Conservation (phyloP, 306 rosid species). For the Inga leiocalycina region DNA sequence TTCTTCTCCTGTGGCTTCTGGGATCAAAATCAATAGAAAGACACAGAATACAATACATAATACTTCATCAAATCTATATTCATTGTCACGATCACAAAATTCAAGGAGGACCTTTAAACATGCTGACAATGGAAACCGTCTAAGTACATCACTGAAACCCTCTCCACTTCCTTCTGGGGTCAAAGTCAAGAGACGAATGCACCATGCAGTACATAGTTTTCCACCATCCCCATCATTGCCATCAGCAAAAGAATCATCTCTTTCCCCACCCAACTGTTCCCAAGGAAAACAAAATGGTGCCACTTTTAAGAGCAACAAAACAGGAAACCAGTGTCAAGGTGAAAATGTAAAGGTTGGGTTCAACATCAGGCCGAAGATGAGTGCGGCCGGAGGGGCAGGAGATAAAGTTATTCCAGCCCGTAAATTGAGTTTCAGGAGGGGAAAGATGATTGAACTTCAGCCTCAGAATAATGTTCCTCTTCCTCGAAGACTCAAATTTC, state of each 20-base stretch:
- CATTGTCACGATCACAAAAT: conserved; percentile 32
- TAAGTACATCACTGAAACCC: conserved; percentile 13
- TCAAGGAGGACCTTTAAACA: conserved; percentile 45
- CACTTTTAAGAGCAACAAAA: conserved; percentile 32
- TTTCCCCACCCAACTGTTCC: conserved; percentile 31
- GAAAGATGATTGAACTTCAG: conserved; percentile 64
- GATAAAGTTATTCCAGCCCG: conserved; percentile 38
- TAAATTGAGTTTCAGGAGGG: conserved; percentile 66
- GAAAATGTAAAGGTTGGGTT: conserved; percentile 41
- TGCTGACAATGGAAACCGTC: conserved; percentile 29
- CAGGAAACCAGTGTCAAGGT: conserved; percentile 23
- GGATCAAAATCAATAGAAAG: conserved; percentile 42
- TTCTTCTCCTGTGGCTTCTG: conserved; percentile 6
- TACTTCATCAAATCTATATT: conserved; percentile 27
- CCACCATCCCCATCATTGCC: conserved; percentile 26
- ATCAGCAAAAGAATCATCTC: conserved; percentile 32
- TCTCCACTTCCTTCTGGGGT: conserved; percentile 24
- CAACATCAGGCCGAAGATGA: conserved; percentile 46
- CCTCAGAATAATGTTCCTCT: conserved; percentile 51
- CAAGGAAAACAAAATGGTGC: conserved; percentile 38
- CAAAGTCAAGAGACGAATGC: conserved; percentile 38
- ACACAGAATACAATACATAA: conserved; percentile 11
- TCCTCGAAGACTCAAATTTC: conserved; percentile 75
- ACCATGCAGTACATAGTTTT: conserved; percentile 1
- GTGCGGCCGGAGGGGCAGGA: conserved; percentile 39